Base-by-base conservation (phyloP, 208 protist genomes). In the Trypanosoma platydactyli region DNA sequence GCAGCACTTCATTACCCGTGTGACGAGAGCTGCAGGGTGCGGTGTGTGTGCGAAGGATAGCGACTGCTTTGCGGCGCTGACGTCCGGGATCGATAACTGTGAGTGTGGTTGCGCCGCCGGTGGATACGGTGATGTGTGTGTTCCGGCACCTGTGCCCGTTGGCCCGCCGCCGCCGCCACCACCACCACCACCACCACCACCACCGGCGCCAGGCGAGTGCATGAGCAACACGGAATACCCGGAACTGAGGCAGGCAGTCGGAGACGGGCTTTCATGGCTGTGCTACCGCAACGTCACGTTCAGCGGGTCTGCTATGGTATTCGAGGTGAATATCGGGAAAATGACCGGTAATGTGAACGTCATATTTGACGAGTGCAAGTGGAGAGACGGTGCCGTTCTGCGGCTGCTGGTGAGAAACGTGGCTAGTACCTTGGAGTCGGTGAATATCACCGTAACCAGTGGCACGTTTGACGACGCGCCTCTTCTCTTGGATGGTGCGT, bases 211-310 rank as follows among this genome's bases (percentile, higher is more conserved):
- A 18, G 60, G 46, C 16, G 44, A 54, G 40, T 66, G 60, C 60
- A 42, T 66, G 9, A 57, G 50, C 50, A 27, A 66, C 59, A 45
- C 5, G 42, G 45, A 13, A 16, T 62, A 52, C 33, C 57, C 57
- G 35, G 44, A 62, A 18, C 24, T 62, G 44, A 48, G 12, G n/a
- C 44, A 49, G 45, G 35, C 57, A 25, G 3, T 52, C 1, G 57
- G 57, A 16, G 35, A 6, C 41, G 59, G 59, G 49, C 29, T 55
- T 16, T 42, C 59, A 42, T 52, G 41, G 42, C 42, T 64, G 59
- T 64, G 59, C 59, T 64, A 45, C 49, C 59, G 59, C 41, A 64
- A 64, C 42, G 59, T 64, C 12, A 44, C 35, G 41, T 64, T 64
- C 42, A 55, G 48, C 33, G 59, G 59, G 30, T 15, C 40, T 16